These are phyloP conservation scores for Chaetomidium leptoderma DNA, from an alignment of 495 filamentous ascomycete species.

Conservation along the genomic window DNA sequence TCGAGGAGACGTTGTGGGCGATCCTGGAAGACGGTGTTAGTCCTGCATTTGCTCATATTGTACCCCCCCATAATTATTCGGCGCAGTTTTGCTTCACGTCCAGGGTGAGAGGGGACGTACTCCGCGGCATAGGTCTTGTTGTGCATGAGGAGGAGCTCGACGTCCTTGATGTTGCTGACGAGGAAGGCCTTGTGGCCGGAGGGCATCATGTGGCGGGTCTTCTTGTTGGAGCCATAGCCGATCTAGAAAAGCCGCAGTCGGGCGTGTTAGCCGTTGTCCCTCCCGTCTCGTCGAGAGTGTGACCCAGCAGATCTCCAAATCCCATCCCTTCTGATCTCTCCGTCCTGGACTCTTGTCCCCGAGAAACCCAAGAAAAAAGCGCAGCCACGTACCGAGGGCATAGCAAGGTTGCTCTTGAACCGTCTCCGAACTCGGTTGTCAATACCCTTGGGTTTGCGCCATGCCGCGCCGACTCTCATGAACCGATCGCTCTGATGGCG, in stretches of 20 bases:
- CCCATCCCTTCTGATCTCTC: slow-evolving; percentile 12
- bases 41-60: background rate
- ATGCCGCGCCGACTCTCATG: slow-evolving; percentile 77
- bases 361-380: background rate
- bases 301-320: background rate
- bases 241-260: slow-evolving; percentile 56
- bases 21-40: slow-evolving; percentile 57
- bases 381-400: slow-evolving; percentile 83
- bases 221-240: slow-evolving; percentile 96
- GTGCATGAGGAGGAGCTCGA: slow-evolving; percentile 99
- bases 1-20: slow-evolving; percentile 90
- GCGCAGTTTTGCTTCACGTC: background rate
- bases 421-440: slow-evolving; percentile 78
- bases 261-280: slow-evolving; percentile 18
- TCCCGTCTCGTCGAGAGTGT: background rate
- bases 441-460: slow-evolving; percentile 99
- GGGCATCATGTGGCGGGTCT: slow-evolving; percentile 97
- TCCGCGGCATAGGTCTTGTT: slow-evolving; percentile 98
- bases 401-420: slow-evolving; percentile 90
- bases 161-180: slow-evolving; percentile 89
- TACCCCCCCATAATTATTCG: background rate
- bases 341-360: background rate
- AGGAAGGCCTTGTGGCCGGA: slow-evolving; percentile 99
- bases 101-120: slow-evolving; percentile 54
- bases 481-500: slow-evolving; percentile 97